Evolutionary conservation across 73 alveolate genomes (phyloP), one percentile per base, ranked within the genome.

Genomic region (Tetrahymena malaccensis): DNA sequence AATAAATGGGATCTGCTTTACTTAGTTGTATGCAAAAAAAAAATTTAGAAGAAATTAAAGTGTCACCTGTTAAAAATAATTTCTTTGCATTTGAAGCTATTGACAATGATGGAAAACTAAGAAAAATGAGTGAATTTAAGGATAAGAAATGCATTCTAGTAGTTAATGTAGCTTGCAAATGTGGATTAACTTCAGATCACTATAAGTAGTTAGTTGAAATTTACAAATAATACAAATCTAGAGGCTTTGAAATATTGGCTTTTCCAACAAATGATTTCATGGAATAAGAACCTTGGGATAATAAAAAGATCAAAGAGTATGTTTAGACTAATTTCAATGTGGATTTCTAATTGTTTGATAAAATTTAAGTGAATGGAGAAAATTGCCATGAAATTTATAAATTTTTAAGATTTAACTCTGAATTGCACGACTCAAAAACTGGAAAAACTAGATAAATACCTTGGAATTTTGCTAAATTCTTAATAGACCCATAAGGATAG

Each of bases 381-480:
- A 93, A 97, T 50, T 95, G 98, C 40, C 97, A 98, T 93, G 98
- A 97, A 50, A 95, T 97, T 38, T 98, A 93, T 70, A 94, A 94
- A 95, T 98, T 44, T 97, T 93, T 96, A 25, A 97, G 98, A 85
- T 40, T 43, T 43, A 96, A 97, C 85, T 95, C 97, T 40, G 96
- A 96, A 1, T 89, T 98, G 27, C 94, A 96, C 37, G 98, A 43
- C 31, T 43, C 93, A 5, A 85, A 93, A 5, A 56, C 93, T 19
- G 95, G 96, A 22, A 96, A 97, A 58, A 98, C 97, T 0, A 96
- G 96, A 85, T 96, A 97, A 70, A 97, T 98, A 43, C 99, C 99
- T 55, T 98, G 98, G 99, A 98, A 98, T 94, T 98, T 98, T 83
- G 96, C 98, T 34, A 98, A 98, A 89, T 98, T 98, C 95, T 70